Conservation (phyloP, 2,329 filamentous ascomycete genomes). For the Lithohypha guttulata region DNA sequence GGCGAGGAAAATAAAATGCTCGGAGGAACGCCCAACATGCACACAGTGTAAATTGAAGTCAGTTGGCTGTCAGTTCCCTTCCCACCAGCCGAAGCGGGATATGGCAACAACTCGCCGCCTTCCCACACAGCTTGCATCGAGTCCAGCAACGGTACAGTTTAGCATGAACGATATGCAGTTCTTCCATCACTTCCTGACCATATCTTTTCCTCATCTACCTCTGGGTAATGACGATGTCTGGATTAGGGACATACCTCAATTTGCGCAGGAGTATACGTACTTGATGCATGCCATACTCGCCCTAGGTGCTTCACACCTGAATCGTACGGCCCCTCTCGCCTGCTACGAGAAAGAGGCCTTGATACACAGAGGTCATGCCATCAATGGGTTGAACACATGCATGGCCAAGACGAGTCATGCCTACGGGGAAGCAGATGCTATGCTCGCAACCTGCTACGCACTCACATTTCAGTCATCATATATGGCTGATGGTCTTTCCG, state of each 20-base stretch:
- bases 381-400: constrained; percentile 49
- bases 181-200: constrained; percentile 43
- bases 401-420: constrained; percentile 26
- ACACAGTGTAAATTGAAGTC: constrained; percentile 29
- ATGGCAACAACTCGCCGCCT: constrained; percentile 13
- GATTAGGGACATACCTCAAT: constrained; percentile 55
- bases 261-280: constrained; percentile 58
- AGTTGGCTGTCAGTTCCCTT: constrained; percentile 26
- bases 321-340: constrained; percentile 37
- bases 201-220: constrained; percentile 52
- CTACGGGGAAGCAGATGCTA: constrained; percentile 26
- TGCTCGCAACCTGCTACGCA: constrained; percentile 27
- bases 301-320: constrained; percentile 52
- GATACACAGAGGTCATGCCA: constrained; percentile 54
- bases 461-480: constrained; percentile 27
- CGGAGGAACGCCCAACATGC: constrained; percentile 30
- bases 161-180: constrained; percentile 39
- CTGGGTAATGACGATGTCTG: constrained; percentile 56
- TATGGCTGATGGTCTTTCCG: constrained; percentile 26
- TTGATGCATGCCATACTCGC: constrained; percentile 62
- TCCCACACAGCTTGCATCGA: constrained; percentile 10
- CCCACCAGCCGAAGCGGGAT: constrained; percentile 6
- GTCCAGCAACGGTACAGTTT: constrained; percentile 25
- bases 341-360: constrained; percentile 49
- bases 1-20: constrained; percentile 37